A percentile compares a stretch with the other conserved stretches of the same genome.
phyloP scores from a whole-genome alignment of 495 filamentous ascomycete species.

The Penicillium simplicissimum region DNA sequence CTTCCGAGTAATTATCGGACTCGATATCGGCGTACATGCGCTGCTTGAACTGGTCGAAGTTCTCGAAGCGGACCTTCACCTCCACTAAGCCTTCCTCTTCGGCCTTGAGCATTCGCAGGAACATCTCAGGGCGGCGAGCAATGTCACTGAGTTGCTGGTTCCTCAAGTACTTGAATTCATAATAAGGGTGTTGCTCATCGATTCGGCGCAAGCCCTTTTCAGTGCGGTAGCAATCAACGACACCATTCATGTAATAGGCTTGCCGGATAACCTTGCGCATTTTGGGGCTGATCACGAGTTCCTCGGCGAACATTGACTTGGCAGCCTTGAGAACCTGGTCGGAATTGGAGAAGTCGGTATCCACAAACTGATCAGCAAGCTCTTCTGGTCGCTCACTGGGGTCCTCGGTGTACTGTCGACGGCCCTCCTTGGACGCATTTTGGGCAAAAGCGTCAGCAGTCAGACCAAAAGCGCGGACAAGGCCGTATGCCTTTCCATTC shows the following conservation, averaged over 20 bases:
- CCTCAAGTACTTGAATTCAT: slow-evolving; percentile 95
- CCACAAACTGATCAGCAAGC: slow-evolving; percentile 73
- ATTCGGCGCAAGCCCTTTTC: slow-evolving; percentile 94
- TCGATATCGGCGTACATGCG: slow-evolving; percentile 78
- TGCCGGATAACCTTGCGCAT: slow-evolving; percentile 85
- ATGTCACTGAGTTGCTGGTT: slow-evolving; percentile 82
- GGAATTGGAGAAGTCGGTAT: slow-evolving; percentile 75
- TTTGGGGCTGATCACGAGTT: slow-evolving; percentile 82
- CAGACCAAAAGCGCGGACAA: slow-evolving; percentile 90
- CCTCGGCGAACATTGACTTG: slow-evolving; percentile 86
- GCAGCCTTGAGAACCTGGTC: slow-evolving; percentile 74
- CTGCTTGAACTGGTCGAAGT: slow-evolving; percentile 69
- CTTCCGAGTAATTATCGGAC: slow-evolving; percentile 91
- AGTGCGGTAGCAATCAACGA: slow-evolving; percentile 83
- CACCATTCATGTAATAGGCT: slow-evolving; percentile 76
- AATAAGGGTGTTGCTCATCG: slow-evolving; percentile 93
- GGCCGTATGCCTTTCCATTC: slow-evolving; percentile 70
- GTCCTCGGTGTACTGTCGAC: slow-evolving; percentile 81
- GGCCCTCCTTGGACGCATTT: slow-evolving; percentile 76
- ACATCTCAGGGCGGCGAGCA: slow-evolving; percentile 80
- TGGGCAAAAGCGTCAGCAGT: slow-evolving; percentile 82
- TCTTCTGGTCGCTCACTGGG: slow-evolving; percentile 73
- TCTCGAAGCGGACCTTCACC: slow-evolving; percentile 72
- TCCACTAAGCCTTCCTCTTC: slow-evolving; percentile 91
- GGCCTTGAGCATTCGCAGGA: slow-evolving; percentile 92